Base-by-base conservation (phyloP, 345 rosid genomes). In the Nasturtium officinale region DNA sequence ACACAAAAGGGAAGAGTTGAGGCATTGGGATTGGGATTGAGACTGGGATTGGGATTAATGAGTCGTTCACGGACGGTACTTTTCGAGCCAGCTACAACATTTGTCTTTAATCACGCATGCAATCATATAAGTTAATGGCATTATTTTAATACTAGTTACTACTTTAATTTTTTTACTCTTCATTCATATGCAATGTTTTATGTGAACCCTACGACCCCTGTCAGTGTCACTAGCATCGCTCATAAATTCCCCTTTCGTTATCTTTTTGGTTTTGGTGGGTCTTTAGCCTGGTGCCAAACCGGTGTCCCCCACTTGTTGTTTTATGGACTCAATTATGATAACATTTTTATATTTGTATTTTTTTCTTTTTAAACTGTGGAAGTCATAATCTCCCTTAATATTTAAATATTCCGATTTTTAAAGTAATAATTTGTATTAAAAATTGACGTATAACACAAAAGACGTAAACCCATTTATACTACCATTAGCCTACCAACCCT, bases 71-170 rank as follows among this genome's bases (percentile, higher is more conserved):
- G 1, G 51, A 37, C 25, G 50, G 8, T 15, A 20, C 17, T 20
- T 32, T 69, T 45, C 35, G 47, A 58, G 66, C 18, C 59, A 59
- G 30, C 21, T 48, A 38, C 20, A 72, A 53, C 35, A 63, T 72
- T 53, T 48, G 16, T 54, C 63, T 42, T 20, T 63, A 30, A 72
- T 63, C 63, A 63, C 58, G 63, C 56, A 53, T 63, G 56, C 77
- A 63, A 53, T 72, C 77, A 63, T 71, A 51, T 51, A 4, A 69
- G 20, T 30, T n/a, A 61, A 12, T 7, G 55, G 8, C 7, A 56
- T 69, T 20, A 28, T 20, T 30, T 57, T 43, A 57, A 30, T 40
- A 20, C 5, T 32, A n/a, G 3, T 50, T 50, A 20, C 3, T 20
- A 50, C 28, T 50, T 50, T 20, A 50, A 21, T 20, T 5, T 5